Base-by-base conservation (phyloP, 345 rosid species). In the Limnanthes douglasii region DNA sequence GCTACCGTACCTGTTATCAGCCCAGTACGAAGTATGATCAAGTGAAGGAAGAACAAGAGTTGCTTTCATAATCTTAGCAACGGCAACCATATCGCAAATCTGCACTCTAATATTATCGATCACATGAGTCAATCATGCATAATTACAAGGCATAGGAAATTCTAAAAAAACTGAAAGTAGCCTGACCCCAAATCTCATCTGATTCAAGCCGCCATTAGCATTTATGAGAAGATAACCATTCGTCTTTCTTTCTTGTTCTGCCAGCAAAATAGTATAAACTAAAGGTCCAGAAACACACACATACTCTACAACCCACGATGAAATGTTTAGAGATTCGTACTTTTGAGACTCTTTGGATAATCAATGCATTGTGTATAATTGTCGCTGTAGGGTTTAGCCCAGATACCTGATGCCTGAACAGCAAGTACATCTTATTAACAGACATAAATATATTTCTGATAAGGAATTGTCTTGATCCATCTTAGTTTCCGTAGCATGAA, bases 131-230 rank as follows among this genome's bases (percentile, higher is more conserved):
- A 43, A 57, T 25, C 39, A 21, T 38, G 32, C 21, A 27, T 10
- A 27, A 37, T 43, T 21, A 44, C 11, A 39, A 38, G 15, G 21
- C 2, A 44, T 32, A n/a, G 15, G 2, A 44, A 25, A 67, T 34
- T 40, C 34, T 50, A 44, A 42, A 40, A 35, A 45, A 56, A 50
- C 36, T 38, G 53, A 54, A 47, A 65, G 70, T 28, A 70, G 64
- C 69, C 86, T 39, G 78, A 88, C 97, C 95, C 97, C 97, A 73
- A 83, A 83, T 79, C 97, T 72, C 97, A 88, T 83, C 77, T 88
- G 97, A 56, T 88, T 88, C 47, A 88, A 66, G 72, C 97, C 97
- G 38, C 97, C 97, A 56, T 88, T 88, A 30, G 95, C 93, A 66
- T 79, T 83, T 43, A 83, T 64, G 41, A 79, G 78, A 39, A 88